phyloP scores from a whole-genome alignment of 768 basidiomycete genomes.

The Termitomyces sp. region DNA sequence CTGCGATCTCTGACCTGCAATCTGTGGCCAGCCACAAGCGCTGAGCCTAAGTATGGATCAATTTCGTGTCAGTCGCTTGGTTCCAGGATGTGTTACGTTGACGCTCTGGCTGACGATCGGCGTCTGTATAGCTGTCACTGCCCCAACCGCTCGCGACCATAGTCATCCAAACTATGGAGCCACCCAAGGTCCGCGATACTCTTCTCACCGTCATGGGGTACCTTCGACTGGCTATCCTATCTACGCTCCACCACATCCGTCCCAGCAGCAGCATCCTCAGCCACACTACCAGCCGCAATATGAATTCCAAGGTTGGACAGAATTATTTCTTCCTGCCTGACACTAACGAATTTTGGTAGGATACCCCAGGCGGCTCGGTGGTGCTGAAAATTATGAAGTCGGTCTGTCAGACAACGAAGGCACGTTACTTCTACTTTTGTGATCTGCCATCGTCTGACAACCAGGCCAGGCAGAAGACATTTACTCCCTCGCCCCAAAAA shows the following conservation, averaged over 20 bases:
- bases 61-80: neutral
- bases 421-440: neutral
- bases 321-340: neutral
- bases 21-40: constrained; percentile 20
- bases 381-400: neutral
- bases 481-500: constrained; percentile 1
- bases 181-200: neutral
- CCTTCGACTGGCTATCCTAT: neutral
- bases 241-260: neutral
- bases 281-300: neutral
- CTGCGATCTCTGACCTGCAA: constrained; percentile 21
- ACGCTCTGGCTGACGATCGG: neutral
- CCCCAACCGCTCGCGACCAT: neutral
- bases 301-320: neutral
- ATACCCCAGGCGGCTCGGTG: neutral
- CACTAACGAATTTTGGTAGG: neutral
- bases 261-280: neutral
- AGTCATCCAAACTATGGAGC: neutral
- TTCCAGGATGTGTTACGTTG: neutral
- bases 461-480: neutral
- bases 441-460: neutral
- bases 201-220: neutral
- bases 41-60: constrained; percentile 8
- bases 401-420: neutral
- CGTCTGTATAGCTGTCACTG: neutral